phyloP scores from a whole-genome alignment of 2,329 filamentous ascomycete genomes.

The Penicillium sp. region DNA sequence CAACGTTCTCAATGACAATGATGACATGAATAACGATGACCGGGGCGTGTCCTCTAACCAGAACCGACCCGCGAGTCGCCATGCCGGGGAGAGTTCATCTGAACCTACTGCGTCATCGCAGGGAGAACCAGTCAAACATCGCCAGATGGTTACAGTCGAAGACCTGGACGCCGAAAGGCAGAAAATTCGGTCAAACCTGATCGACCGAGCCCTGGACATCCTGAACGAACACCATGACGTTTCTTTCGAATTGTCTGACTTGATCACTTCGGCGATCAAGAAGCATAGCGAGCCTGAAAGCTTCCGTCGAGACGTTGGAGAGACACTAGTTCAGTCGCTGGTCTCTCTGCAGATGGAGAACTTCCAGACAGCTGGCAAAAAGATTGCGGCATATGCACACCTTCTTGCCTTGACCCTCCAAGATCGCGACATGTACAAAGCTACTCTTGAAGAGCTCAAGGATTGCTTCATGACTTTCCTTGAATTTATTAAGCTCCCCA shows the following conservation, averaged over 20 bases:
- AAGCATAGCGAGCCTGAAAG: constrained; percentile 60
- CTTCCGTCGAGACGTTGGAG: constrained; percentile 70
- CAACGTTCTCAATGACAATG: constrained; percentile 39
- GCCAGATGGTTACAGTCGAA: constrained; percentile 60
- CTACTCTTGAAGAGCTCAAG: constrained; percentile 70
- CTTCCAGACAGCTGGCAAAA: constrained; percentile 58
- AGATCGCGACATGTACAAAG: constrained; percentile 74
- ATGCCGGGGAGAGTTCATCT: constrained; percentile 16
- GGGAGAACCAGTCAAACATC: constrained; percentile 22
- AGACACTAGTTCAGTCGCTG: constrained; percentile 79
- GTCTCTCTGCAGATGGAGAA: constrained; percentile 64
- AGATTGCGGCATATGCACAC: constrained; percentile 88
- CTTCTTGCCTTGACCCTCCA: constrained; percentile 84
- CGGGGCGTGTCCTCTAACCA: constrained; percentile 26
- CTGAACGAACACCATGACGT: constrained; percentile 83
- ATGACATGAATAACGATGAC: constrained; percentile 25
- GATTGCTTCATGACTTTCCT: constrained; percentile 75
- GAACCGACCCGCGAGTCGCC: constrained; percentile 17
- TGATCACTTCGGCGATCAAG: constrained; percentile 71
- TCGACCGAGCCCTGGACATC: constrained; percentile 87
- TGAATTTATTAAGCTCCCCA: constrained; percentile 68
- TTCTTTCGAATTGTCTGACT: constrained; percentile 85
- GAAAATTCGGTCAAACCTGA: constrained; percentile 71
- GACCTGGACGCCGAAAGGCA: constrained; percentile 74
- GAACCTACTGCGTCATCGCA: constrained; percentile 24